Conservation (phyloP, 768 basidiomycete genomes). For the Udeniomyces megalosporus region DNA sequence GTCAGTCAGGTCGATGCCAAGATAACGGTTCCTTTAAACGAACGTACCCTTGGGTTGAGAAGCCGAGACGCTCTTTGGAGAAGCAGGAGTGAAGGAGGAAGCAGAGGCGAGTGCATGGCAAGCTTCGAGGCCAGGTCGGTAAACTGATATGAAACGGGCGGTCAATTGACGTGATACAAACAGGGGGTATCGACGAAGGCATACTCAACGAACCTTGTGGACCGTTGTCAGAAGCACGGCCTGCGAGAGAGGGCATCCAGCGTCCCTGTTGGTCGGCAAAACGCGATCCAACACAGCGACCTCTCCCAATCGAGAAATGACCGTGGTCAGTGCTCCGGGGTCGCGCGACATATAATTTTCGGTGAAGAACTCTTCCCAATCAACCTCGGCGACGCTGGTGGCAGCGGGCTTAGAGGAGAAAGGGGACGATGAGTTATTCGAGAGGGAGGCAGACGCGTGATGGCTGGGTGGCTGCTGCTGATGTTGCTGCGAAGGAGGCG, state of each 20-base stretch:
- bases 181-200: too few species aligned
- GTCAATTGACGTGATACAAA: neutral
- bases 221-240: slow-evolving; percentile 2
- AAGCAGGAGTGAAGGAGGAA: slow-evolving; percentile 2
- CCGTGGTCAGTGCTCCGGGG: neutral
- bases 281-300: neutral
- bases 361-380: slow-evolving; percentile 6
- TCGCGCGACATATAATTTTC: slow-evolving; percentile 2
- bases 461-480: neutral
- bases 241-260: neutral
- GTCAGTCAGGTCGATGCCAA: neutral
- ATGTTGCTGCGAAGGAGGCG: neutral
- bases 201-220: slow-evolving; percentile 1
- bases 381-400: neutral
- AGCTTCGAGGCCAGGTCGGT: slow-evolving; percentile 2
- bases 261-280: neutral
- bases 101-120: neutral
- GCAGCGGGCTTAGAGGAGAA: neutral
- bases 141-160: neutral
- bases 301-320: neutral
- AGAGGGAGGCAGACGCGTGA: neutral
- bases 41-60: neutral
- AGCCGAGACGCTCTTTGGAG: neutral
- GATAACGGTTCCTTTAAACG: neutral
- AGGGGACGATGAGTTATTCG: neutral